phyloP scores from a whole-genome alignment of 1,284 basidiomycete species.

The Moesziomyces antarcticus region DNA sequence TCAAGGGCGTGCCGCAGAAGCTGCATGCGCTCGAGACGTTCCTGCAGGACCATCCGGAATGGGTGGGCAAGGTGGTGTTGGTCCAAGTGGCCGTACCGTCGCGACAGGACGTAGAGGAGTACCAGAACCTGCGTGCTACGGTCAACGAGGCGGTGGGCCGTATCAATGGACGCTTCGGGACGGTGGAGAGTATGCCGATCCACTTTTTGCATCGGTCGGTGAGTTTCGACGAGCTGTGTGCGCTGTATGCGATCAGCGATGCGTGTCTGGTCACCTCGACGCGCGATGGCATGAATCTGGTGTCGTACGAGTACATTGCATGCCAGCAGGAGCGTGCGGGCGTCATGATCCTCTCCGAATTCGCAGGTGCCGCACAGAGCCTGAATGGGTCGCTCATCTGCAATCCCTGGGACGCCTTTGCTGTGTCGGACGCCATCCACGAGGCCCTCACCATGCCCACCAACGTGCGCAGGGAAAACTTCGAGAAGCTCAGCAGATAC shows the following conservation, averaged over 20 bases:
- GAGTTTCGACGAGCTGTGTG: constrained; percentile 92
- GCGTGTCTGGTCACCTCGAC: constrained; percentile 96
- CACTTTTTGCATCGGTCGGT: constrained; percentile 91
- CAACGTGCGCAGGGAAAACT: constrained; percentile 85
- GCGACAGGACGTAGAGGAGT: constrained; percentile 97
- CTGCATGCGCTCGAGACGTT: constrained; percentile 96
- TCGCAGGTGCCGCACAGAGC: constrained; percentile 92
- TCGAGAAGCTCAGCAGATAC: constrained; percentile 87
- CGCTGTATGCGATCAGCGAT: constrained; percentile 94
- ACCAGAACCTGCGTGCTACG: constrained; percentile 93
- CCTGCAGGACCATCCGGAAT: constrained; percentile 95
- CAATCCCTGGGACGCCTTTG: constrained; percentile 74
- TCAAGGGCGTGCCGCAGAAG: constrained; percentile 99
- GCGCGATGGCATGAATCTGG: constrained; percentile 98
- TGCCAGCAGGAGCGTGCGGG: constrained; percentile 92
- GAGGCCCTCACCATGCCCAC: constrained; percentile 89
- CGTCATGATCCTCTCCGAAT: constrained; percentile 97
- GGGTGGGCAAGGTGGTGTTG: constrained; percentile 98
- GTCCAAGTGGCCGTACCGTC: constrained; percentile 97
- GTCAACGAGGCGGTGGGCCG: constrained; percentile 98
- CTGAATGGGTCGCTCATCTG: constrained; percentile 66
- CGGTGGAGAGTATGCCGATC: constrained; percentile 98
- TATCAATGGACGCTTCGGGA: constrained; percentile 97
- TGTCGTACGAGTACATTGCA: constrained; percentile 99
- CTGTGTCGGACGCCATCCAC: constrained; percentile 94